Percentiles rank a stretch among this genome's conserved stretches.
Evolutionary conservation across 2,329 filamentous ascomycete genomes (phyloP).

Genomic region (Bretziella fagacearum): DNA sequence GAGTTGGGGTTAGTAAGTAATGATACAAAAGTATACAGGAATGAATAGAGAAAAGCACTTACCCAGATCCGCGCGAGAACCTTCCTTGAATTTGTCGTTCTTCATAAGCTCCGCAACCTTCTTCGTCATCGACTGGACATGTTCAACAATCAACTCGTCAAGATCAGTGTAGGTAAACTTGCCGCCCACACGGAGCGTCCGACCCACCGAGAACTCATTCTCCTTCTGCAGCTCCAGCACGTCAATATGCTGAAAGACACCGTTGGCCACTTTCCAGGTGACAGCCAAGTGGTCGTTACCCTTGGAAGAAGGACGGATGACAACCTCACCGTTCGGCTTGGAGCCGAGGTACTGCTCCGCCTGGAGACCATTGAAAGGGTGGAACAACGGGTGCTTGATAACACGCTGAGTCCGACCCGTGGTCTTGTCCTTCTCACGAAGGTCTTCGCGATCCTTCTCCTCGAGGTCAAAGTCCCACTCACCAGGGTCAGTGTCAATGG

Average conservation of each 20-base stretch:
- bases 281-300: slow-evolving; percentile 89
- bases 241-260: slow-evolving; percentile 95
- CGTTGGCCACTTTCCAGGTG: slow-evolving; percentile 95
- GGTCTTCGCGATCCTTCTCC: slow-evolving; percentile 60
- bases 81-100: slow-evolving; percentile 82
- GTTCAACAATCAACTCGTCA: slow-evolving; percentile 90
- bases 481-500: slow-evolving; percentile 53
- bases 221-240: slow-evolving; percentile 94
- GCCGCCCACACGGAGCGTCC: slow-evolving; percentile 65
- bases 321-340: slow-evolving; percentile 71
- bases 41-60: slow-evolving; percentile 29
- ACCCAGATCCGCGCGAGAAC: slow-evolving; percentile 70
- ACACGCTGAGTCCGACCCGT: slow-evolving; percentile 81
- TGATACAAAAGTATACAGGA: background rate
- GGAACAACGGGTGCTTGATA: slow-evolving; percentile 95
- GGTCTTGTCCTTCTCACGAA: slow-evolving; percentile 71
- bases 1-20: slow-evolving; percentile 16
- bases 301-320: slow-evolving; percentile 90
- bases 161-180: slow-evolving; percentile 90
- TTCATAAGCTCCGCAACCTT: slow-evolving; percentile 95
- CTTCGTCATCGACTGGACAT: slow-evolving; percentile 92
- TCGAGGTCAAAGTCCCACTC: slow-evolving; percentile 84
- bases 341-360: slow-evolving; percentile 86
- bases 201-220: slow-evolving; percentile 86
- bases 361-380: slow-evolving; percentile 77